Evolutionary conservation across 2,329 filamentous ascomycete species (phyloP).

Genomic region (Fusarium sp.): DNA sequence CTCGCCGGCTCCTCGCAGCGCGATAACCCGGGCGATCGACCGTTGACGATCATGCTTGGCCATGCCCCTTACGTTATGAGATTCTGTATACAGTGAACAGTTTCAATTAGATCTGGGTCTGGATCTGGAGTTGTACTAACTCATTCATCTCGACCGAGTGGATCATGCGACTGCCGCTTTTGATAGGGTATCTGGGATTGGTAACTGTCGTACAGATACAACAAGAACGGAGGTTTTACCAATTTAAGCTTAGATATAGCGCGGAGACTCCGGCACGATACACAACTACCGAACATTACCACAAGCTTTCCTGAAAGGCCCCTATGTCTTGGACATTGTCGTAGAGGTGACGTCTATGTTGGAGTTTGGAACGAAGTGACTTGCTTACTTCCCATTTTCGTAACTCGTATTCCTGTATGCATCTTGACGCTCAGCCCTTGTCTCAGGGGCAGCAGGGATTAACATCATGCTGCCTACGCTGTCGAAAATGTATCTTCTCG

Average conservation of each 20-base stretch:
- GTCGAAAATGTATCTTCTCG: background rate
- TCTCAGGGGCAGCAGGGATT: background rate
- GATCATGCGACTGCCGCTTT: background rate
- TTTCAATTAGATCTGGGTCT: background rate
- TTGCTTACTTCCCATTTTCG: constrained; percentile 4
- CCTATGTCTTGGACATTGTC: background rate
- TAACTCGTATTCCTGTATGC: constrained; percentile 2
- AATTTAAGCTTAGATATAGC: constrained; percentile 34
- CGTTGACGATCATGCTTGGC: constrained; percentile 16
- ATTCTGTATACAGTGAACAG: background rate
- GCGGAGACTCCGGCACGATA: background rate
- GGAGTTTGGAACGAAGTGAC: background rate
- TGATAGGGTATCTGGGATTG: background rate
- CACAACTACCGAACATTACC: background rate
- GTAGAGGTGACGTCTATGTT: constrained; percentile 12
- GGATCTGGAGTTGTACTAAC: background rate
- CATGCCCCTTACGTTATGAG: background rate
- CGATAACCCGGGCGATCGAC: constrained; percentile 14
- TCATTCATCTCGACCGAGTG: background rate
- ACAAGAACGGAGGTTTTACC: background rate
- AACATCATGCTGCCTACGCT: background rate
- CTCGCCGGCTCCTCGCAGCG: background rate
- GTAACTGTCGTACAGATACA: background rate
- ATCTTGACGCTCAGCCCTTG: background rate
- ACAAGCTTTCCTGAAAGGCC: background rate